Conservation (phyloP, 2,329 filamentous ascomycete genomes). For the Trichophyton verrucosum region DNA sequence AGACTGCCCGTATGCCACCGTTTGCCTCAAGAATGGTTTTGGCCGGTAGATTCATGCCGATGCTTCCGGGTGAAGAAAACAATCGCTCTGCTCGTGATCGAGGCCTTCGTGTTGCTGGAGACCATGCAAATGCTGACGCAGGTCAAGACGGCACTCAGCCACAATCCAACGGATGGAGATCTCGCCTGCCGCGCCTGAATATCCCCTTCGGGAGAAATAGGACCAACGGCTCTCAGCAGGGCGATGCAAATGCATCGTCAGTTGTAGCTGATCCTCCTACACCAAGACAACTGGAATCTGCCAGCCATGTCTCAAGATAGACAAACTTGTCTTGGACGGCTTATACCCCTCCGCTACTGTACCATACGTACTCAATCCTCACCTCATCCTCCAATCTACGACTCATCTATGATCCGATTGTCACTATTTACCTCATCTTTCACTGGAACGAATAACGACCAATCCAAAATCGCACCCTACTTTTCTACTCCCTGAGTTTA, state of each 20-base stretch:
- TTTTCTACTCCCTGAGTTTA: neutral
- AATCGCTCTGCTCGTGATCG: neutral
- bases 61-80: conserved; percentile 17
- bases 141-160: neutral
- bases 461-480: neutral
- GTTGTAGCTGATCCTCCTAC: neutral
- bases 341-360: neutral
- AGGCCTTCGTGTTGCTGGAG: neutral
- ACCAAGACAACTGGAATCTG: neutral
- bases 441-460: neutral
- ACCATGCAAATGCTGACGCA: neutral
- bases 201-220: neutral
- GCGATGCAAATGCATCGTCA: neutral
- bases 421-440: neutral
- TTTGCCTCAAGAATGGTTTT: conserved; percentile 26
- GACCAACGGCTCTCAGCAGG: neutral
- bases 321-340: neutral
- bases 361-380: neutral
- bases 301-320: neutral
- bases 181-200: neutral
- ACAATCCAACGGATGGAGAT: neutral
- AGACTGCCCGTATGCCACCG: conserved; percentile 22
- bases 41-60: conserved; percentile 26
- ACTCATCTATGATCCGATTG: neutral
- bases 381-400: neutral